phyloP scores from a whole-genome alignment of 805 yeast species.

The Metschnikowia hibisci region DNA sequence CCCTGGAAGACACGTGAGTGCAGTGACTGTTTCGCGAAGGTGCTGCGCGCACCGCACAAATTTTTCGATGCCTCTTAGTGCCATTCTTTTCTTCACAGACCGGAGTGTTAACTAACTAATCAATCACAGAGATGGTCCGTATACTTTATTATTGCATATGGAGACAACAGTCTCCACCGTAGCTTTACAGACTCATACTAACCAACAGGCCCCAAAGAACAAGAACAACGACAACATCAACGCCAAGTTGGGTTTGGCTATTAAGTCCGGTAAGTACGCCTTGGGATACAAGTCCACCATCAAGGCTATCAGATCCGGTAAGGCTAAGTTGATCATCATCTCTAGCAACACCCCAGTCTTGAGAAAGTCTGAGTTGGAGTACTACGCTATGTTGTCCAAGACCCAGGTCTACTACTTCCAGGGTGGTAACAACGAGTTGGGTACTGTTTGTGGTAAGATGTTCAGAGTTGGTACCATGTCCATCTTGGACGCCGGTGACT shows the following conservation, averaged over 20 bases:
- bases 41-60: conserved; percentile 11
- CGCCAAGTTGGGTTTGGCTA: conserved; percentile 96
- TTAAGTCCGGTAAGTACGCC: conserved; percentile 99
- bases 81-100: conserved; percentile 41
- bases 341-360: conserved; percentile 99
- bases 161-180: background rate
- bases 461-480: conserved; percentile 99
- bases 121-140: conserved; percentile 92
- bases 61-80: conserved; percentile 8
- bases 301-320: conserved; percentile 97
- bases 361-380: conserved; percentile 99
- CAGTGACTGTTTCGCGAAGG: conserved; percentile 11
- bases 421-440: conserved; percentile 99
- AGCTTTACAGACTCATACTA: conserved; percentile 29
- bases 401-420: conserved; percentile 97
- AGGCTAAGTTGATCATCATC: conserved; percentile 96
- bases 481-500: conserved; percentile 98
- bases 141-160: conserved; percentile 24
- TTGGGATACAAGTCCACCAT: conserved; percentile 99
- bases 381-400: conserved; percentile 99
- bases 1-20: conserved; percentile 14
- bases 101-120: conserved; percentile 77
- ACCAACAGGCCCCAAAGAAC: conserved; percentile 86
- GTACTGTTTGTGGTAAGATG: conserved; percentile 99
- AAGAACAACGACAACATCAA: conserved; percentile 93